Evolutionary conservation across 2,329 filamentous ascomycete species (phyloP).

Genomic region (Aureobasidium zeae): DNA sequence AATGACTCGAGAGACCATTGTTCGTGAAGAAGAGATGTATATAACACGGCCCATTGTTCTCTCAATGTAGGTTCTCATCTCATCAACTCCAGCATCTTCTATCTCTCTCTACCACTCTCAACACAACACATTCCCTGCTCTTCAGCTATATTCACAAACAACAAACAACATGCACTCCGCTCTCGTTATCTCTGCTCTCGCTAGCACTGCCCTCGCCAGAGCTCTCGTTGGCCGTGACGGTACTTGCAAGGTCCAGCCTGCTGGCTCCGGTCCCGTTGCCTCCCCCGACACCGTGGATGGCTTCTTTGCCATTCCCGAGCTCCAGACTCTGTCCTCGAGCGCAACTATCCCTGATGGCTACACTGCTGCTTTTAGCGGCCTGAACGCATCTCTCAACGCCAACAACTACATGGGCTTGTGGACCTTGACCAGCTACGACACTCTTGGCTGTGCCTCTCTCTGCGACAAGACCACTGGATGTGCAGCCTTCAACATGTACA

Average conservation of each 20-base stretch:
- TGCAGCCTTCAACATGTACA: slow-evolving; percentile 30
- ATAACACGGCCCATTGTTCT: neutral
- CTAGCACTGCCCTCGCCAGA: slow-evolving; percentile 11
- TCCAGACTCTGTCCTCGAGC: slow-evolving; percentile 21
- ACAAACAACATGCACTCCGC: slow-evolving; percentile 3
- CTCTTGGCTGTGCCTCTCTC: slow-evolving; percentile 22
- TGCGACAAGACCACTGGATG: slow-evolving; percentile 26
- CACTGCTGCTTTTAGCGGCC: slow-evolving; percentile 22
- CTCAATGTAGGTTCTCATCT: neutral
- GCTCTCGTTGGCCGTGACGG: slow-evolving; percentile 15
- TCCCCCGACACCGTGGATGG: slow-evolving; percentile 28
- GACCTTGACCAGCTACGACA: slow-evolving; percentile 26
- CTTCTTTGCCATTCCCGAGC: slow-evolving; percentile 22
- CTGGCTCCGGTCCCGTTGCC: slow-evolving; percentile 19
- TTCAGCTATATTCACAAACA: too few species aligned
- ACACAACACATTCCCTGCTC: neutral
- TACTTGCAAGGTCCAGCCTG: slow-evolving; percentile 19
- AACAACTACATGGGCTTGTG: slow-evolving; percentile 25
- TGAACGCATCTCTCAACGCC: slow-evolving; percentile 18
- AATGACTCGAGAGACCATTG: neutral
- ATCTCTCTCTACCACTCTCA: neutral
- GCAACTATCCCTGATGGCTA: slow-evolving; percentile 24
- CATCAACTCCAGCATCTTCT: neutral
- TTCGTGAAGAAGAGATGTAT: neutral
- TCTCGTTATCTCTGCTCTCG: slow-evolving; percentile 10